A percentile compares a stretch with the other conserved stretches of the same genome.
phyloP scores from a whole-genome alignment of 2,329 filamentous ascomycete genomes.

The Fusarium tuaranense region DNA sequence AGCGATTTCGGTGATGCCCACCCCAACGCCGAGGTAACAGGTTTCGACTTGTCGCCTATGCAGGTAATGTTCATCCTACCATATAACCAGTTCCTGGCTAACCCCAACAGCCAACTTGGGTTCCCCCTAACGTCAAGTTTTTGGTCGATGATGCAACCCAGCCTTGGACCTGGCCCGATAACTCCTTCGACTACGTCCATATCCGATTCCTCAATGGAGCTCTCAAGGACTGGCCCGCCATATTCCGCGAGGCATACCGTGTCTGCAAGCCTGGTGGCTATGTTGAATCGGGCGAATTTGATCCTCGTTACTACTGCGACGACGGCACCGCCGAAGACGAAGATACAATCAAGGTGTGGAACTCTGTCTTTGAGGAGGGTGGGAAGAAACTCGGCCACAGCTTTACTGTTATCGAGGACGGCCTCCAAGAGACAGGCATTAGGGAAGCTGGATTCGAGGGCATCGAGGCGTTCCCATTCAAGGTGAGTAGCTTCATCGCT shows the following conservation, averaged over 20 bases:
- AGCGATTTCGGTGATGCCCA: slow-evolving; percentile 16
- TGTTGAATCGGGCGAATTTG: slow-evolving; percentile 17
- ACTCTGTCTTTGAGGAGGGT: slow-evolving; percentile 9
- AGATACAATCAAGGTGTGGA: background rate
- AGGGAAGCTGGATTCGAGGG: background rate
- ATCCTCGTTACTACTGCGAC: slow-evolving; percentile 8
- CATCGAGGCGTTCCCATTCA: background rate
- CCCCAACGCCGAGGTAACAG: slow-evolving; percentile 7
- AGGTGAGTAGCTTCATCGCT: background rate
- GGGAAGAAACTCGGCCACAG: background rate
- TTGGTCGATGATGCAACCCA: slow-evolving; percentile 7
- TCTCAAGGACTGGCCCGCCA: background rate
- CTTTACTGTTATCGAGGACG: background rate
- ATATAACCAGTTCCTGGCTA: background rate
- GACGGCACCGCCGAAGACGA: background rate
- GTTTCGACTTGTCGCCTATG: slow-evolving; percentile 1
- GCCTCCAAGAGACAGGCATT: slow-evolving; percentile 4
- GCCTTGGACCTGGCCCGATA: background rate
- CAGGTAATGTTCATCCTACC: background rate
- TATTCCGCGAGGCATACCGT: slow-evolving; percentile 7
- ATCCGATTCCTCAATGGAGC: slow-evolving; percentile 1
- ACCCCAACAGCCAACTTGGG: background rate
- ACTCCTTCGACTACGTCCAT: slow-evolving; percentile 7
- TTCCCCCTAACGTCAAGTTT: slow-evolving; percentile 6
- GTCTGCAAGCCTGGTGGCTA: slow-evolving; percentile 20